A percentile compares a stretch with the other conserved stretches of the same genome.
phyloP scores from a whole-genome alignment of 2,329 filamentous ascomycete genomes.

The Bipolaris sorokiniana region DNA sequence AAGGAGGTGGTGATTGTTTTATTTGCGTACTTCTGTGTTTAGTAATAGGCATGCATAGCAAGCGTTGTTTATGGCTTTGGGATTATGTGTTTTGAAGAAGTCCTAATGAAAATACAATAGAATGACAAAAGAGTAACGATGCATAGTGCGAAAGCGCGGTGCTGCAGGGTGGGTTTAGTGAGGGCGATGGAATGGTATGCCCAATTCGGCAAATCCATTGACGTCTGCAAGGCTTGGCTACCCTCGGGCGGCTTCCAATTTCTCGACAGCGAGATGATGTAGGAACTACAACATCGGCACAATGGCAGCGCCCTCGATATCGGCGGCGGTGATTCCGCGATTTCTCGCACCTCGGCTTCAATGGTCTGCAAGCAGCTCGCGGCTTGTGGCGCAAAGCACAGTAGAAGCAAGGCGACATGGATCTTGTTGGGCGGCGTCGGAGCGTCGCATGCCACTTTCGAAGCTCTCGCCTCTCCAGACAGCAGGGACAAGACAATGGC shows the following conservation, averaged over 20 bases:
- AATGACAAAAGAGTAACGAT: no score
- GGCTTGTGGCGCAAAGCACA: constrained; percentile 24
- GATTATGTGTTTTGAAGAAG: background rate
- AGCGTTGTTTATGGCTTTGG: constrained; percentile 19
- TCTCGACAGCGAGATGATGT: constrained; percentile 11
- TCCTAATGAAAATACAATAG: background rate
- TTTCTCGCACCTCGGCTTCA: constrained; percentile 48
- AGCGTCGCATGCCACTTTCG: constrained; percentile 18
- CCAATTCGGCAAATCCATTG: constrained; percentile 25
- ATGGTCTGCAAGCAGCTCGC: constrained; percentile 39
- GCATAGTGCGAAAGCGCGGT: background rate
- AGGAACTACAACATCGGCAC: constrained; percentile 25
- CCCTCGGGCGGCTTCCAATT: constrained; percentile 14
- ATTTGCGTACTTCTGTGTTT: constrained; percentile 15
- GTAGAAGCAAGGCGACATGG: constrained; percentile 26
- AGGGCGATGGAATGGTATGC: constrained; percentile 23
- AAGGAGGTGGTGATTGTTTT: constrained; percentile 1
- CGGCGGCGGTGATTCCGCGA: constrained; percentile 44
- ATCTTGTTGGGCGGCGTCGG: constrained; percentile 17
- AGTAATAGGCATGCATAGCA: constrained; percentile 29
- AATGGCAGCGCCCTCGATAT: constrained; percentile 35
- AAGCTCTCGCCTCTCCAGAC: constrained; percentile 15
- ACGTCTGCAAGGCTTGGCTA: constrained; percentile 27
- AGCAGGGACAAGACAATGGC: constrained; percentile 13
- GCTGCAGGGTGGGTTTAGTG: background rate